Conservation (phyloP, 2,329 filamentous ascomycete species). For the Orbilia brochopaga region DNA sequence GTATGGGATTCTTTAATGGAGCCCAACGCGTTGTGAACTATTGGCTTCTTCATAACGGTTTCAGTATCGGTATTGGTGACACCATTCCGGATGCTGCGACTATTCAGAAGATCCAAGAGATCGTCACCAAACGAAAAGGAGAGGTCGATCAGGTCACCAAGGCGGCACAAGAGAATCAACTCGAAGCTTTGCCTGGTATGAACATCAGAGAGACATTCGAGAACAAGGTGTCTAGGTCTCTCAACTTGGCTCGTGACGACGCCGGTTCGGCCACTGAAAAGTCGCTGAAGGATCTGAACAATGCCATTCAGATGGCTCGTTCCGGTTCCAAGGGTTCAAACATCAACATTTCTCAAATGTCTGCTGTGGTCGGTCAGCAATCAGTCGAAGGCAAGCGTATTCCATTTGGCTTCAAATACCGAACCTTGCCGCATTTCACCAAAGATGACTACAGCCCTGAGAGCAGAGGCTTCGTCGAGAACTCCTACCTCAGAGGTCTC, state of each 20-base stretch:
- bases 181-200: slow-evolving; percentile 97
- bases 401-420: slow-evolving; percentile 98
- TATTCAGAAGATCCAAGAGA: slow-evolving; percentile 80
- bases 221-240: slow-evolving; percentile 89
- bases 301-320: slow-evolving; percentile 92
- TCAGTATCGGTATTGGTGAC: slow-evolving; percentile 98
- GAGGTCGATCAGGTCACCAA: slow-evolving; percentile 78
- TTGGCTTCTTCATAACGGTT: slow-evolving; percentile 94
- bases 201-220: slow-evolving; percentile 98
- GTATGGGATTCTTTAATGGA: slow-evolving; percentile 95
- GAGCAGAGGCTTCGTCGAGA: slow-evolving; percentile 96
- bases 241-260: slow-evolving; percentile 95
- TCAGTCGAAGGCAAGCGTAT: slow-evolving; percentile 98
- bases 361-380: slow-evolving; percentile 94
- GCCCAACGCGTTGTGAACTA: slow-evolving; percentile 94
- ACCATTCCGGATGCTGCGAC: slow-evolving; percentile 89
- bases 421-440: slow-evolving; percentile 94
- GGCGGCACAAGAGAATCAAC: slow-evolving; percentile 79
- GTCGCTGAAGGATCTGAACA: slow-evolving; percentile 93
- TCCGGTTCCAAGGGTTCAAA: slow-evolving; percentile 98
- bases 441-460: slow-evolving; percentile 99
- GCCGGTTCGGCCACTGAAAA: slow-evolving; percentile 91
- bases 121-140: slow-evolving; percentile 80
- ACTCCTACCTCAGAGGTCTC: slow-evolving; percentile 93
- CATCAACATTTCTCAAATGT: slow-evolving; percentile 99